A percentile compares a stretch with the other conserved stretches of the same genome.
These are phyloP conservation scores for Phytophthora brassicae DNA, from an alignment of 352 stramenopile genomes.

Conservation along the genomic window DNA sequence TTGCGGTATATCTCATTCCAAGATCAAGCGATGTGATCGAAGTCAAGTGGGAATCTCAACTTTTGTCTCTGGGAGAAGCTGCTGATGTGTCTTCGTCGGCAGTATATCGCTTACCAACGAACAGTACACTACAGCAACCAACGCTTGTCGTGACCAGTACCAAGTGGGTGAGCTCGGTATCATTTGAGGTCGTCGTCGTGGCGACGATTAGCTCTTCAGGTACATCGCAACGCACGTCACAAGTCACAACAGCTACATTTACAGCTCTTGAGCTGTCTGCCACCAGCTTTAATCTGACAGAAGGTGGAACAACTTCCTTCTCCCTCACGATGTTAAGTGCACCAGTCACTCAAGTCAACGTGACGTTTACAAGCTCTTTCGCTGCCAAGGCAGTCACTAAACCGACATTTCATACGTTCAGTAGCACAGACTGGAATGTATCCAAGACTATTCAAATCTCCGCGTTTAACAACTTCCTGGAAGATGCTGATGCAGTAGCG, in stretches of 20 bases:
- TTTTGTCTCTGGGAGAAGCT: conserved; percentile 31
- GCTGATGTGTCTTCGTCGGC: conserved; percentile 30
- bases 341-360: conserved; percentile 31
- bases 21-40: conserved; percentile 27
- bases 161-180: conserved; percentile 30
- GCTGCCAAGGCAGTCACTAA: conserved; percentile 28
- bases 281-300: conserved; percentile 43
- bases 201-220: conserved; percentile 35
- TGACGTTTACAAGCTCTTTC: conserved; percentile 41
- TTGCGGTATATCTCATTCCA: conserved; percentile 43
- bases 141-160: conserved; percentile 33
- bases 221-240: conserved; percentile 35
- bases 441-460: conserved; percentile 36
- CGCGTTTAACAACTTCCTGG: conserved; percentile 54
- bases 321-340: conserved; percentile 45
- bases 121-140: conserved; percentile 24
- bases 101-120: conserved; percentile 39
- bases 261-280: conserved; percentile 40
- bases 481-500: conserved; percentile 39
- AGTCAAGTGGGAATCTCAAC: conserved; percentile 40
- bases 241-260: conserved; percentile 36
- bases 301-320: conserved; percentile 29
- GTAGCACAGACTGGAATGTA: conserved; percentile 33
- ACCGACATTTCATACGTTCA: conserved; percentile 35
- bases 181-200: conserved; percentile 42